A percentile compares a stretch with the other conserved stretches of the same genome.
These are phyloP conservation scores for Pichia sp. DNA, from an alignment of 1,139 yeast species.

Conservation along the genomic window DNA sequence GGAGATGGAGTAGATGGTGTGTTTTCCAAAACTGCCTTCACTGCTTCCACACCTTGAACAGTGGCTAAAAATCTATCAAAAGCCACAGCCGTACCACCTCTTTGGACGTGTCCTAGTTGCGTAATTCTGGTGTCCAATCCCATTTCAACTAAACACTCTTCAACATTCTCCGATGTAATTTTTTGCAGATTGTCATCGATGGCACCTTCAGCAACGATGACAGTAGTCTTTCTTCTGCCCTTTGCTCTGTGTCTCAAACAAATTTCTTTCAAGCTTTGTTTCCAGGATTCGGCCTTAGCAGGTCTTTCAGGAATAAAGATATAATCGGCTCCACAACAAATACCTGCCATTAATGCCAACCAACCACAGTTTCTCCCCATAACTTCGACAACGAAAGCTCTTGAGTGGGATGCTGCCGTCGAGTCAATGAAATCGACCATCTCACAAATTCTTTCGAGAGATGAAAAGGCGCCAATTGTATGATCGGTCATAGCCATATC, in stretches of 20 bases:
- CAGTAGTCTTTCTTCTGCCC: constrained; percentile 92
- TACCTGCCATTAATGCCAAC: constrained; percentile 95
- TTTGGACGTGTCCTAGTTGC: constrained; percentile 93
- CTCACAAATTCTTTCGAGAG: constrained; percentile 88
- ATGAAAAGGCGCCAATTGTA: constrained; percentile 93
- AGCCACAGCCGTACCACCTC: constrained; percentile 98
- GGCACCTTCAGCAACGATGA: constrained; percentile 97
- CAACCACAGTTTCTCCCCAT: constrained; percentile 99
- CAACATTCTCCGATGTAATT: constrained; percentile 74
- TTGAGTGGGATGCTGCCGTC: constrained; percentile 92
- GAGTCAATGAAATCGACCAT: constrained; percentile 95
- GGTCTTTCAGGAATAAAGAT: constrained; percentile 92
- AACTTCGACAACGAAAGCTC: constrained; percentile 96
- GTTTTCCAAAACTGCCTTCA: constrained; percentile 81
- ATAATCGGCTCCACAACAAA: constrained; percentile 92
- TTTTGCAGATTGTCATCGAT: constrained; percentile 78
- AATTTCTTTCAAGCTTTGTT: constrained; percentile 66
- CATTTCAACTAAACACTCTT: constrained; percentile 70
- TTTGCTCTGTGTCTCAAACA: constrained; percentile 71
- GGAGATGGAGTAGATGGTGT: constrained; percentile 94
- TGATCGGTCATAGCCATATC: constrained; percentile 97
- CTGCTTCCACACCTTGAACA: constrained; percentile 96
- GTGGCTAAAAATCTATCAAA: constrained; percentile 88
- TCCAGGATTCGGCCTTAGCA: constrained; percentile 66
- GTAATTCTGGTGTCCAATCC: constrained; percentile 94